Evolutionary conservation across 768 basidiomycete species (phyloP).

Genomic region (Austroboletus eburneus): DNA sequence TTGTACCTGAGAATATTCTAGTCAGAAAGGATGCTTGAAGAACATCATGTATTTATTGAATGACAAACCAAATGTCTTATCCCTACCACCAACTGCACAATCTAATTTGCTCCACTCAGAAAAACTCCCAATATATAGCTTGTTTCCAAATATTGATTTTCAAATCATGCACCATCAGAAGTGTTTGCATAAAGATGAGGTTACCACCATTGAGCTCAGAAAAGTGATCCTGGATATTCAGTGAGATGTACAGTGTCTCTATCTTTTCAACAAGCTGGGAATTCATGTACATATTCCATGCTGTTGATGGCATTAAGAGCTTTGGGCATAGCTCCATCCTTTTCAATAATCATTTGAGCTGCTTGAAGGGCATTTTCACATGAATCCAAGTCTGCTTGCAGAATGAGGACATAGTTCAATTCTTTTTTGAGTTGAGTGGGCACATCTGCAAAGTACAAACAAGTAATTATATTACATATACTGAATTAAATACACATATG

Average conservation of each 20-base stretch:
- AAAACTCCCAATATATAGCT: neutral
- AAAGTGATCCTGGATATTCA: neutral
- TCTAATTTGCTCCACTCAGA: neutral
- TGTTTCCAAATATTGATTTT: neutral
- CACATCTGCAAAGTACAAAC: slow-evolving; percentile 16
- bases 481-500: neutral
- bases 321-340: neutral
- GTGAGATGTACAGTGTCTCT: neutral
- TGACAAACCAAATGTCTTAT: neutral
- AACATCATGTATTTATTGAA: no score
- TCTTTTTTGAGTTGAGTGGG: slow-evolving; percentile 31
- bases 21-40: no score
- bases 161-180: neutral
- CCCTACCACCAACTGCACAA: neutral
- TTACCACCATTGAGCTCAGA: neutral
- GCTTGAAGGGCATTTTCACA: neutral
- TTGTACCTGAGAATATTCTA: no score
- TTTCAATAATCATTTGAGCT: neutral
- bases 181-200: neutral
- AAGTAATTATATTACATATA: neutral
- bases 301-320: neutral
- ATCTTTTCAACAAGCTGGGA: neutral
- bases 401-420: slow-evolving; percentile 21
- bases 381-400: slow-evolving; percentile 23
- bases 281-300: neutral